Percentiles rank a stretch among this genome's conserved stretches.
Evolutionary conservation across 441 rosid species (phyloP).

Genomic region (Capsella rubella): DNA sequence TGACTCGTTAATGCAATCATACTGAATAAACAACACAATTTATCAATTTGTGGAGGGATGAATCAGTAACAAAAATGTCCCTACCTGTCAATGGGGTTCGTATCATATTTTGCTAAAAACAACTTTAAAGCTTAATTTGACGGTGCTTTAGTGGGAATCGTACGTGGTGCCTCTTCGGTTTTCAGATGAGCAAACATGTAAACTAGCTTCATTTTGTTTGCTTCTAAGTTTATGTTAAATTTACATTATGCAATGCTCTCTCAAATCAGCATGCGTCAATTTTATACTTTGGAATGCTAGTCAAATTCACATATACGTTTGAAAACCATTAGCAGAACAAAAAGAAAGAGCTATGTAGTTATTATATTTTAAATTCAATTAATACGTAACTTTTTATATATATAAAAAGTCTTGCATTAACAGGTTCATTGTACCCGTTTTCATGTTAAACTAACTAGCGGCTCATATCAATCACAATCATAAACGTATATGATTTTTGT

Average conservation of each 20-base stretch:
- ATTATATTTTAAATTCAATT: background rate
- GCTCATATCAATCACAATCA: background rate
- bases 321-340: background rate
- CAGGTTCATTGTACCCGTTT: background rate
- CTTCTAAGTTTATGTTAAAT: background rate
- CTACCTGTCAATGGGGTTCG: constrained; percentile 29
- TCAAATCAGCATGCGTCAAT: background rate
- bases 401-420: background rate
- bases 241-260: background rate
- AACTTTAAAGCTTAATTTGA: constrained; percentile 35
- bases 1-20: constrained; percentile 29
- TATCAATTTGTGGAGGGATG: constrained; percentile 10
- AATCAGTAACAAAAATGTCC: constrained; percentile 18
- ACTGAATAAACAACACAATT: constrained; percentile 28
- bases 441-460: background rate
- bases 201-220: background rate
- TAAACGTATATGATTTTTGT: background rate
- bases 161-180: constrained; percentile 36
- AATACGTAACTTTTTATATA: background rate
- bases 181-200: constrained; percentile 18
- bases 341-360: background rate
- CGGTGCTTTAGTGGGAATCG: constrained; percentile 39
- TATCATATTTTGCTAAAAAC: background rate
- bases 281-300: background rate
- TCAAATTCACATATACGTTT: background rate